Evolutionary conservation across 129 eudicot species (phyloP).

Genomic region (Arctium minus): DNA sequence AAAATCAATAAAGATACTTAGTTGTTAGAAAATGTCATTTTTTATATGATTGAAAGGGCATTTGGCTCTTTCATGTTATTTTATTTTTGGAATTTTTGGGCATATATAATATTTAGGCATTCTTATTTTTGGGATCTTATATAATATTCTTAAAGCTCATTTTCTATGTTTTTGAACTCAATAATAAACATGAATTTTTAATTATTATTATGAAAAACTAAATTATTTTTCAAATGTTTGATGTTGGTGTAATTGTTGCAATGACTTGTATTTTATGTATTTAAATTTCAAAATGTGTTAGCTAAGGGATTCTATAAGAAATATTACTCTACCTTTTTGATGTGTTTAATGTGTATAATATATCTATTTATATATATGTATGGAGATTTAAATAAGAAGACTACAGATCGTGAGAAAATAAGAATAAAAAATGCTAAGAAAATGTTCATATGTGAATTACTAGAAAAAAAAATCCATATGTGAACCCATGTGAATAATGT

Average conservation of each 20-base stretch:
- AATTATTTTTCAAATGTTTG: neutral
- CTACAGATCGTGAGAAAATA: too few relatives aligned
- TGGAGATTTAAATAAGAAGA: neutral
- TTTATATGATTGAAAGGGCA: slow-evolving; percentile 17
- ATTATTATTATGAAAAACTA: neutral
- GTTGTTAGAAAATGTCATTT: neutral
- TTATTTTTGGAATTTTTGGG: neutral
- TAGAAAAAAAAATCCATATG: too few relatives aligned
- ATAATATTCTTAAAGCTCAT: neutral
- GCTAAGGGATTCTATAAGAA: neutral
- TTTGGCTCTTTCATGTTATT: slow-evolving; percentile 21
- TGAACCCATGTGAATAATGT: too few relatives aligned
- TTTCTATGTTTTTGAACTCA: neutral
- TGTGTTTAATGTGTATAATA: neutral
- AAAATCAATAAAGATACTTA: neutral
- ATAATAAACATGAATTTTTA: neutral
- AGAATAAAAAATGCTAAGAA: too few relatives aligned
- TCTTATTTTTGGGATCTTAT: neutral
- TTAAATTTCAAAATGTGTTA: neutral
- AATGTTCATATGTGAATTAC: too few relatives aligned
- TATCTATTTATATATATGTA: too few relatives aligned
- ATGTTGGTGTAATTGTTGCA: neutral
- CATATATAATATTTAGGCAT: neutral
- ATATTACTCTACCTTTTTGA: too few relatives aligned
- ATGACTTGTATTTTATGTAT: neutral